phyloP scores from a whole-genome alignment of 1,139 yeast species.

The Pichia sp. region DNA sequence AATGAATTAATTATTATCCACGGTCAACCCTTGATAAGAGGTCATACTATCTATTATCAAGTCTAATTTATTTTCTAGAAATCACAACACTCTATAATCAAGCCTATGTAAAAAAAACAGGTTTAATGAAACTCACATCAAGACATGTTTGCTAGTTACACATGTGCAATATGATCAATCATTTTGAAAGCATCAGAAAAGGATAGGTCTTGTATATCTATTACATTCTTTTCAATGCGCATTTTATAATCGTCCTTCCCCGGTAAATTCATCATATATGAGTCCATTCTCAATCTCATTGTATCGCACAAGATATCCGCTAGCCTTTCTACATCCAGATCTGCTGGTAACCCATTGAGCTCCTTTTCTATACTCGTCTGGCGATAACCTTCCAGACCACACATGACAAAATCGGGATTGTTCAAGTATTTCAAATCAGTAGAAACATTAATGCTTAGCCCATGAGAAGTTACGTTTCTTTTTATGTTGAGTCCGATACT shows the following conservation, averaged over 20 bases:
- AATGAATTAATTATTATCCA: no score
- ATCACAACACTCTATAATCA: not conserved
- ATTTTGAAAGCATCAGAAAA: not conserved
- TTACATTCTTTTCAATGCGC: not conserved
- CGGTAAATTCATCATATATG: conserved; percentile 13
- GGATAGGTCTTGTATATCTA: not conserved
- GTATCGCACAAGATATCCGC: conserved; percentile 6
- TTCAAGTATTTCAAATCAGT: conserved; percentile 75
- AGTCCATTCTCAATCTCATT: conserved; percentile 11
- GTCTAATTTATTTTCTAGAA: not conserved
- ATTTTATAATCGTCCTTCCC: not conserved
- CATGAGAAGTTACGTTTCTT: conserved; percentile 83
- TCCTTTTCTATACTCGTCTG: conserved; percentile 45
- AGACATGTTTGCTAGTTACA: not conserved
- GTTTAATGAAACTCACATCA: not conserved
- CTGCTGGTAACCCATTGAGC: not conserved
- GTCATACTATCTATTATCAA: not conserved
- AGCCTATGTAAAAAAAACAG: not conserved
- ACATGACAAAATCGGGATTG: conserved; percentile 60
- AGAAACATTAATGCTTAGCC: conserved; percentile 72
- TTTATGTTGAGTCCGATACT: conserved; percentile 88
- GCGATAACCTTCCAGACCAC: conserved; percentile 67
- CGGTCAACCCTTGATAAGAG: no score
- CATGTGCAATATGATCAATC: conserved; percentile 1
- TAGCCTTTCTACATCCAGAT: conserved; percentile 4